phyloP scores from a whole-genome alignment of 306 rosid genomes.

The Cicer chorassanicum region DNA sequence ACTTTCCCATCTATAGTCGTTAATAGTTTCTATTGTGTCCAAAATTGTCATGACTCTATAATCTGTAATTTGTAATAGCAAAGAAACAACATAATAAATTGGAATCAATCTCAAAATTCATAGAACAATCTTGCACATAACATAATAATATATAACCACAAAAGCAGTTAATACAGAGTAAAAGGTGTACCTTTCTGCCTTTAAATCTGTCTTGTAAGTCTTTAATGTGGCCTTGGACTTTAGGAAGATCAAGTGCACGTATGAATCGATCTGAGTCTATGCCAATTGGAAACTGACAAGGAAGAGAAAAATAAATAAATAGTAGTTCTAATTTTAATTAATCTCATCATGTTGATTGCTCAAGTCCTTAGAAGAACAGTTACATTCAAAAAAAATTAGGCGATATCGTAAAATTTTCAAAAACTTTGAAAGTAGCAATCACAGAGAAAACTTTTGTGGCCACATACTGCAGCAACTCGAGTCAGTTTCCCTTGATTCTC shows the following conservation, averaged over 20 bases:
- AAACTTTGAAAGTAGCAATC: slow-evolving; percentile 26
- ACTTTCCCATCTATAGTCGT: slow-evolving; percentile 9
- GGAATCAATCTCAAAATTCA: slow-evolving; percentile 38
- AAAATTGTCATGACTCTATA: slow-evolving; percentile 29
- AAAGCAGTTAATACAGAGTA: slow-evolving; percentile 4
- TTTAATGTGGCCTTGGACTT: slow-evolving; percentile 77
- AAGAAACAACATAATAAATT: slow-evolving; percentile 3
- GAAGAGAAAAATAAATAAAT: slow-evolving; percentile 43
- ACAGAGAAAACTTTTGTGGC: not conserved
- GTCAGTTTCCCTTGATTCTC: slow-evolving; percentile 96
- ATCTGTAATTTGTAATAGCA: slow-evolving; percentile 15
- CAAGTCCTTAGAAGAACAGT: slow-evolving; percentile 18
- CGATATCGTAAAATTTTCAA: slow-evolving; percentile 40
- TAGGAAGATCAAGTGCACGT: slow-evolving; percentile 76
- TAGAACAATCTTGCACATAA: slow-evolving; percentile 13
- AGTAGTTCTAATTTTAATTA: slow-evolving; percentile 47
- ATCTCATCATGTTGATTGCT: slow-evolving; percentile 38
- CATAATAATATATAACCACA: slow-evolving; percentile 8
- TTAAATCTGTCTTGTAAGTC: slow-evolving; percentile 85
- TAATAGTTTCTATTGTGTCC: slow-evolving; percentile 16
- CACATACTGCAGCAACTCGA: slow-evolving; percentile 91
- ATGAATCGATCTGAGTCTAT: slow-evolving; percentile 86
- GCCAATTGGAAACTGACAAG: slow-evolving; percentile 92
- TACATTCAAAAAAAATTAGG: slow-evolving; percentile 9
- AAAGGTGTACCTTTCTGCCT: slow-evolving; percentile 73